Percentiles rank a stretch among this genome's conserved stretches.
These are phyloP conservation scores for Lecanoromycetidae sp. DNA, from an alignment of 2,329 filamentous ascomycete species.

Conservation along the genomic window DNA sequence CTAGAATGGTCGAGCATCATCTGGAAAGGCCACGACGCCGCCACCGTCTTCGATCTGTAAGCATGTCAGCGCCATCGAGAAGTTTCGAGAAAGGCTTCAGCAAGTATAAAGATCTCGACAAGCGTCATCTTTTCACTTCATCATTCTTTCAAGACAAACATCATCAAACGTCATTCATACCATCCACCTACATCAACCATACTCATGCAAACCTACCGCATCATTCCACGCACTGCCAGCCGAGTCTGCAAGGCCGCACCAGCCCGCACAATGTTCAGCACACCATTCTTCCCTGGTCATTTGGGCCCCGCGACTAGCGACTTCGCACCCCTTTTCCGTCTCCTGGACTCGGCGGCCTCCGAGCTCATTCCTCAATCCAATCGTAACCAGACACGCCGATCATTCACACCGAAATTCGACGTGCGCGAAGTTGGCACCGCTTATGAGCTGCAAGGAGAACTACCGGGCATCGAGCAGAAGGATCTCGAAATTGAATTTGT, in stretches of 20 bases:
- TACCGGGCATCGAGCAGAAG: conserved; percentile 36
- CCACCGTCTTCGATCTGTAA: too few relatives aligned
- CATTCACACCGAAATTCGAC: conserved; percentile 36
- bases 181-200: background rate
- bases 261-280: conserved; percentile 9
- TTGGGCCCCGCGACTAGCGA: conserved; percentile 20
- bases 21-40: background rate
- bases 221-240: conserved; percentile 4
- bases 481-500: conserved; percentile 37
- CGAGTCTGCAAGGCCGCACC: conserved; percentile 10
- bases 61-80: background rate
- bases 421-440: conserved; percentile 33
- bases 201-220: conserved; percentile 9
- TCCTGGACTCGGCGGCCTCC: conserved; percentile 33
- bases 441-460: conserved; percentile 38
- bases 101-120: conserved; percentile 7
- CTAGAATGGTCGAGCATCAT: conserved; percentile 2
- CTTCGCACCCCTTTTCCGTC: conserved; percentile 34
- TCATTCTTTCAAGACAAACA: conserved; percentile 4
- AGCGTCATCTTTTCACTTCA: conserved; percentile 1
- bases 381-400: conserved; percentile 5
- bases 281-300: conserved; percentile 14
- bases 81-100: conserved; percentile 6
- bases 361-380: conserved; percentile 19
- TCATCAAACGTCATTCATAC: background rate